Percentiles rank a stretch among this genome's conserved stretches.
Evolutionary conservation across 208 protist species (phyloP).

Genomic region (Wallacemonas sp.): DNA sequence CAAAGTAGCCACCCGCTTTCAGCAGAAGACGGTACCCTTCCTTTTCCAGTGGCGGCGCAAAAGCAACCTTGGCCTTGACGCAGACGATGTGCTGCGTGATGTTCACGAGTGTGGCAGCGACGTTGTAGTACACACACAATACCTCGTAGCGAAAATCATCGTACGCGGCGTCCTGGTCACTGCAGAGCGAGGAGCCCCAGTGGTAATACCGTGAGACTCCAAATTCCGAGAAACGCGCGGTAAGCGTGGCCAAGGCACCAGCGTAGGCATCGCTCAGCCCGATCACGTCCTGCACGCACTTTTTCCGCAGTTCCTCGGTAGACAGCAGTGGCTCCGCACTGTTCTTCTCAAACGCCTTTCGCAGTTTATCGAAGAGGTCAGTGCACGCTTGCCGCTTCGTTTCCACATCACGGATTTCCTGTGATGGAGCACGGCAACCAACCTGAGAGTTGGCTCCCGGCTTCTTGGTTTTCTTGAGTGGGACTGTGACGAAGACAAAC

Average conservation of each 20-base stretch:
- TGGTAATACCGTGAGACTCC: constrained; percentile 46
- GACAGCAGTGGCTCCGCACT: constrained; percentile 16
- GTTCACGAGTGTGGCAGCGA: constrained; percentile 50
- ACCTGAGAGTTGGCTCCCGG: constrained; percentile 31
- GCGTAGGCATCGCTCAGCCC: constrained; percentile 40
- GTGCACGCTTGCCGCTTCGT: constrained; percentile 35
- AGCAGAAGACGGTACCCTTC: constrained; percentile 65
- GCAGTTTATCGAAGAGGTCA: constrained; percentile 33
- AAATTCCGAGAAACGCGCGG: constrained; percentile 37
- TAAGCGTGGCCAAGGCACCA: constrained; percentile 21
- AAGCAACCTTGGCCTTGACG: constrained; percentile 28
- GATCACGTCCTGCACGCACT: constrained; percentile 30
- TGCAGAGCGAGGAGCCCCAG: constrained; percentile 51
- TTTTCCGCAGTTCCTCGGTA: constrained; percentile 31
- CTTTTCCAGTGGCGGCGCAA: constrained; percentile 43
- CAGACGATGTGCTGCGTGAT: constrained; percentile 53
- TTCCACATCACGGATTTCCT: constrained; percentile 41
- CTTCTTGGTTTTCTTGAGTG: constrained; percentile 31
- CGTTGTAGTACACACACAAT: constrained; percentile 64
- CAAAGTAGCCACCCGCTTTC: constrained; percentile 63
- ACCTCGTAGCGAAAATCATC: constrained; percentile 82
- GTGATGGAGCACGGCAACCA: constrained; percentile 29
- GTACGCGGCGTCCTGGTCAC: constrained; percentile 40
- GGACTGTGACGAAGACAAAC: constrained; percentile 34
- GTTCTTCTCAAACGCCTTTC: constrained; percentile 27